Evolutionary conservation across 176 grass and related monocot genomes (phyloP), one percentile per base, ranked within the genome.

Genomic region (Canna indica): DNA sequence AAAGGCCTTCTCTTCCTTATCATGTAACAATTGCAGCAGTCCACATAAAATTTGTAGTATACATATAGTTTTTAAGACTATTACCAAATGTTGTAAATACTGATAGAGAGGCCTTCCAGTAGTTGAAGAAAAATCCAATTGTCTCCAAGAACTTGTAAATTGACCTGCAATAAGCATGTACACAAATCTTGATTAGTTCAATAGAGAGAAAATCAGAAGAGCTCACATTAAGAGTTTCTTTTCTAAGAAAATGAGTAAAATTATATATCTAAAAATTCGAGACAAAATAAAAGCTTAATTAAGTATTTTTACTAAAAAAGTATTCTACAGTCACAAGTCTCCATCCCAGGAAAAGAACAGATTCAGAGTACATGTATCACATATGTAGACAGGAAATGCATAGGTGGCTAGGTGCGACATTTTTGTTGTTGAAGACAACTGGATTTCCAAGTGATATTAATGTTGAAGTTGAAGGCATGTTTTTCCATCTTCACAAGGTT

Each of bases 11-110:
- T 31, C 27, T 61, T 61, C 27, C 13, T 44, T 44, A 44, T 11
- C 29, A 61, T 61, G 22, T 1, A 31, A 22, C 1, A 20, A 48
- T 11, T 11, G 14, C 27, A 22, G 44, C 2, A 67, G 24, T 15
- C 5, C 16, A 70, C 14, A 20, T n/a, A 54, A 12, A 68, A 8
- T 12, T 42, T 18, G 34, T 45, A 32, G 65, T 36, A 41, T 69
- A 73, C 50, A 64, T 63, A 60, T 71, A 81, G 9, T 5, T 24
- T 35, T 34, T 41, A 70, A 76, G 36, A 29, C 39, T 28, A 35
- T 85, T 89, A 90, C 87, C 71, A 74, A 73, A 79, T 72, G 76
- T 72, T 33, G 82, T 24, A 85, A 39, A 77, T 83, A 82, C 67
- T 95, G 85, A 81, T 81, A 64, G 22, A 76, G 68, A 64, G 72